phyloP scores from a whole-genome alignment of 371 early-diverging fungal species.

The Lichtheimia ornata region DNA sequence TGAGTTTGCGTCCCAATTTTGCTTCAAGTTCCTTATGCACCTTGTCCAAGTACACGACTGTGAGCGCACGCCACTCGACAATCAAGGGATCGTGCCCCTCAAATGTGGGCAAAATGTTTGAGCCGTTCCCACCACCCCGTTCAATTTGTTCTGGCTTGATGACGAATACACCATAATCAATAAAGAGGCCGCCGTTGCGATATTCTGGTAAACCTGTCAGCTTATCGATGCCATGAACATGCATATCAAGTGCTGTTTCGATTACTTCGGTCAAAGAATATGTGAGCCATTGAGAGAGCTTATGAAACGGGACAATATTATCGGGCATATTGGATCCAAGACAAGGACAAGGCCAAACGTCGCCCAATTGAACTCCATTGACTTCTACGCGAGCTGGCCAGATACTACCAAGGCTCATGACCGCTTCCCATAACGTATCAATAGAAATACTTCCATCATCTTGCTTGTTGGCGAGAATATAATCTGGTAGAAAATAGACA shows the following conservation, averaged over 20 bases:
- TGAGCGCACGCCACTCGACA: constrained; percentile 93
- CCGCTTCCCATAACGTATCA: constrained; percentile 69
- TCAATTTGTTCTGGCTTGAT: constrained; percentile 33
- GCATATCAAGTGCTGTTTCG: constrained; percentile 54
- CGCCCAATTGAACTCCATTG: constrained; percentile 79
- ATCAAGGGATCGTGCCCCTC: constrained; percentile 80
- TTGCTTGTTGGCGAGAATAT: constrained; percentile 27
- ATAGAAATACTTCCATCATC: constrained; percentile 22
- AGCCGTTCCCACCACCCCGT: constrained; percentile 23
- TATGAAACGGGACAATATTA: constrained; percentile 83
- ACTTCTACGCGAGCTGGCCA: constrained; percentile 68
- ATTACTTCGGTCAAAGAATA: constrained; percentile 89
- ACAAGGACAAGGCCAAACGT: constrained; percentile 86
- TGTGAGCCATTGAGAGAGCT: constrained; percentile 93
- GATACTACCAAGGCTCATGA: constrained; percentile 60
- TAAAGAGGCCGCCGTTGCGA: constrained; percentile 75
- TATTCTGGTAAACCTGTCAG: constrained; percentile 95
- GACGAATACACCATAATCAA: constrained; percentile 43
- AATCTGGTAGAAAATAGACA: constrained; percentile 34
- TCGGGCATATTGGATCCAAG: constrained; percentile 34
- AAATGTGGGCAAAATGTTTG: constrained; percentile 59
- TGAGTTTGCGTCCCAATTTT: constrained; percentile 55
- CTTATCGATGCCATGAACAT: constrained; percentile 58
- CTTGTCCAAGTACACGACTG: constrained; percentile 79
- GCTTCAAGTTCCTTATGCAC: constrained; percentile 62